Percentiles rank a stretch among this genome's conserved stretches.
Conservation (phyloP, 208 protist genomes). For the Blastocrithidia nonstop region DNA sequence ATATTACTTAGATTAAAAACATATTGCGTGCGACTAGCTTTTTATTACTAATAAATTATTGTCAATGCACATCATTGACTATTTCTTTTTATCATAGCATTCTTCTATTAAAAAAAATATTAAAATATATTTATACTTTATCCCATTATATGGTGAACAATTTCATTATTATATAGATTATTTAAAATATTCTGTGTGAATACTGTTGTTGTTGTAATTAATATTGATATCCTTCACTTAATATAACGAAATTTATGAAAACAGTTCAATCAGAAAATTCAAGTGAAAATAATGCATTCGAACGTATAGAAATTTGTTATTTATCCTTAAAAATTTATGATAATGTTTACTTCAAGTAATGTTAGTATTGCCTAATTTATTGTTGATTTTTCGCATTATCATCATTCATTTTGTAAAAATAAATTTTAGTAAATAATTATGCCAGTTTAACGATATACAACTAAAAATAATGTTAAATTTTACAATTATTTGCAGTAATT, state of each 20-base stretch:
- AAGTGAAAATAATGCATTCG: neutral
- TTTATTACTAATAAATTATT: too few relatives aligned
- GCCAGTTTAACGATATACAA: neutral
- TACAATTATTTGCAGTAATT: too few relatives aligned
- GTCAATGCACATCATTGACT: neutral
- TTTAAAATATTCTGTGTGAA: neutral
- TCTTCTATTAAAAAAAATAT: neutral
- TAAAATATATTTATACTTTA: slow-evolving; percentile 1
- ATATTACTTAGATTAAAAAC: too few relatives aligned
- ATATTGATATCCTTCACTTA: too few relatives aligned
- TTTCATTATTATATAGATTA: neutral
- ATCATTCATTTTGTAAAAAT: slow-evolving; percentile 4
- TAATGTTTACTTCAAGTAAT: slow-evolving; percentile 5
- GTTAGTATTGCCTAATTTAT: slow-evolving; percentile 4
- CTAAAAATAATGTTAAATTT: too few relatives aligned
- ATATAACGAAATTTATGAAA: too few relatives aligned
- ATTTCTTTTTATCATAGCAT: neutral
- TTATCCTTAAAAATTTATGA: neutral
- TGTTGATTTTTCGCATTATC: slow-evolving; percentile 3
- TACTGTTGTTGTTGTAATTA: too few relatives aligned
- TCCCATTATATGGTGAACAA: neutral
- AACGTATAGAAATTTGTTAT: neutral
- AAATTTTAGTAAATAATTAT: slow-evolving; percentile 1
- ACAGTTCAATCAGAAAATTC: too few relatives aligned
- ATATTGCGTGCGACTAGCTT: too few relatives aligned